These are phyloP conservation scores for Puccinia triticina DNA, from an alignment of 1,284 basidiomycete species.

Conservation along the genomic window DNA sequence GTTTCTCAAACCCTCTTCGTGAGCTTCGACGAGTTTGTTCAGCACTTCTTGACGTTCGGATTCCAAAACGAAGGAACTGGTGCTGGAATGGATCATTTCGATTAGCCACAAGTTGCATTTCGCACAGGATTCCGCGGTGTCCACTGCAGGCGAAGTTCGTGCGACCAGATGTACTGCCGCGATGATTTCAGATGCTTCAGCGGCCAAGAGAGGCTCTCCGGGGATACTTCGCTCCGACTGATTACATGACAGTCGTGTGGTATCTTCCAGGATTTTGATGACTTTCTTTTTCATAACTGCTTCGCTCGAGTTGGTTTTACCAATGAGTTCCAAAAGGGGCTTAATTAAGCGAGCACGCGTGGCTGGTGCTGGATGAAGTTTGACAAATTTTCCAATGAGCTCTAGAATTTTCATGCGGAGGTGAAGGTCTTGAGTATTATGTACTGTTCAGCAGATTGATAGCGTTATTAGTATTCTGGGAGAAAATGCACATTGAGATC, in stretches of 20 bases:
- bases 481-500: background rate
- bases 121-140: slow-evolving; percentile 12
- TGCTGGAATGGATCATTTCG: background rate
- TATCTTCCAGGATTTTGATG: slow-evolving; percentile 28
- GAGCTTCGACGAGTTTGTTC: background rate
- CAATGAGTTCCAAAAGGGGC: slow-evolving; percentile 37
- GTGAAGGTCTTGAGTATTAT: slow-evolving; percentile 45
- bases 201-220: background rate
- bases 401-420: slow-evolving; percentile 42
- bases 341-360: slow-evolving; percentile 17
- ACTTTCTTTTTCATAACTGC: slow-evolving; percentile 34
- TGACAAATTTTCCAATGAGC: slow-evolving; percentile 42
- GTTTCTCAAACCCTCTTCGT: slow-evolving; percentile 17
- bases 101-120: slow-evolving; percentile 39
- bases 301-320: slow-evolving; percentile 18
- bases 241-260: slow-evolving; percentile 1
- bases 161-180: slow-evolving; percentile 13
- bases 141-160: background rate
- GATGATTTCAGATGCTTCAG: slow-evolving; percentile 9
- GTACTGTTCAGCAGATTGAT: background rate
- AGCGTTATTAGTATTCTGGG: background rate
- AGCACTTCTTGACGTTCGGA: background rate
- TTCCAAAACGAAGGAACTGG: background rate
- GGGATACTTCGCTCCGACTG: slow-evolving; percentile 15
- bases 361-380: slow-evolving; percentile 19